Conservation (phyloP, 208 protist species). For the Wallacemonas sp. region DNA sequence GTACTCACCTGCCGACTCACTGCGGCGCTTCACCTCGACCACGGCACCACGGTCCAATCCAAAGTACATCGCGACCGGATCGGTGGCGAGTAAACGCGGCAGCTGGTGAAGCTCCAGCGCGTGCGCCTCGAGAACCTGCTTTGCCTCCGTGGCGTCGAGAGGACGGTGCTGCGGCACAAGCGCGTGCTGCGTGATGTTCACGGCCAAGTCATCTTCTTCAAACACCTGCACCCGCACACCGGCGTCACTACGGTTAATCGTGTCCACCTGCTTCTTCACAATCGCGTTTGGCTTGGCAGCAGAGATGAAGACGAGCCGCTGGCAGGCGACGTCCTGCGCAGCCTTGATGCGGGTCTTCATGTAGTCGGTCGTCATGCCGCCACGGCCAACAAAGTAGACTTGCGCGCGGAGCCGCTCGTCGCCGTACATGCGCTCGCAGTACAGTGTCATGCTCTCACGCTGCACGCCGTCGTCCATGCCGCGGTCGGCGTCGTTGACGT, state of each 20-base stretch:
- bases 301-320: conserved; percentile 69
- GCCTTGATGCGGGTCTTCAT: conserved; percentile 61
- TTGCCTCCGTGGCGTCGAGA: conserved; percentile 85
- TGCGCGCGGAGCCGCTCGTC: conserved; percentile 47
- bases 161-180: conserved; percentile 96
- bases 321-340: conserved; percentile 47
- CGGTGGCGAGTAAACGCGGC: conserved; percentile 93
- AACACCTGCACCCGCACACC: conserved; percentile 93
- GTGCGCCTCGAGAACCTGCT: conserved; percentile 88
- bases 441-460: conserved; percentile 86
- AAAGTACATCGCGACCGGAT: conserved; percentile 97
- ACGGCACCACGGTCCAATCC: conserved; percentile 92
- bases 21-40: conserved; percentile 96
- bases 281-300: conserved; percentile 66
- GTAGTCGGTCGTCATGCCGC: conserved; percentile 55
- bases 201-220: conserved; percentile 93
- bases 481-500: background rate
- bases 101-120: conserved; percentile 95
- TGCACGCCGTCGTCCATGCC: conserved; percentile 32
- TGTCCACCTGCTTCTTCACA: conserved; percentile 68
- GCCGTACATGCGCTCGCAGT: conserved; percentile 54
- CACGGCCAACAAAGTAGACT: conserved; percentile 68
- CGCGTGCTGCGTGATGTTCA: conserved; percentile 98
- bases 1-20: conserved; percentile 97
- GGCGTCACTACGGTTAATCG: conserved; percentile 63